Evolutionary conservation across 352 stramenopile genomes (phyloP).

Genomic region (Pythium plurisporium): DNA sequence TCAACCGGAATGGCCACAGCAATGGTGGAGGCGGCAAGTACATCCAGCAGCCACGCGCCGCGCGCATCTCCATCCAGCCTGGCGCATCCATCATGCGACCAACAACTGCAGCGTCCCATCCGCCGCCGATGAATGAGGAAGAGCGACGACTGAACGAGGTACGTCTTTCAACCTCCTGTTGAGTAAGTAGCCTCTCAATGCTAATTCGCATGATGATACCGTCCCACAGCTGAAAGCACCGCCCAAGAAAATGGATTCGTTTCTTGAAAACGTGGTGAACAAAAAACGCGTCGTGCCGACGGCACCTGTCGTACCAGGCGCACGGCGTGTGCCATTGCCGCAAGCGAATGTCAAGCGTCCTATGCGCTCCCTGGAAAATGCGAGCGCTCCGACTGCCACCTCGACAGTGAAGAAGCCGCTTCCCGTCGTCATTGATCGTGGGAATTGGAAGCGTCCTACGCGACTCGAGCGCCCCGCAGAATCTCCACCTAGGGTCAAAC

Average conservation of each 20-base stretch:
- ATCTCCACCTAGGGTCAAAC: background rate
- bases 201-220: no score
- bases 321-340: background rate
- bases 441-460: background rate
- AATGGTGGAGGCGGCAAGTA: slow-evolving; percentile 8
- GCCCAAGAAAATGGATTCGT: background rate
- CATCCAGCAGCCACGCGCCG: background rate
- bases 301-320: background rate
- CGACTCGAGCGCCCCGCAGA: background rate
- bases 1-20: background rate
- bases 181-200: no score
- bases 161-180: no score
- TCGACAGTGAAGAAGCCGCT: background rate
- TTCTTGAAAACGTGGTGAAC: background rate
- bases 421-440: background rate
- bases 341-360: background rate
- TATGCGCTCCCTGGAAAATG: background rate
- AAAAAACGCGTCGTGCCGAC: background rate
- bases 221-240: background rate
- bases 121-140: slow-evolving; percentile 8
- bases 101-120: background rate
- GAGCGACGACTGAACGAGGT: slow-evolving; percentile 16
- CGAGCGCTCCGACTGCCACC: background rate
- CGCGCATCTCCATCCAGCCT: background rate
- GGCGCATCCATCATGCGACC: slow-evolving; percentile 6